Base-by-base conservation (phyloP, 805 yeast genomes). In the Tetrapisispora namnaoensis region DNA sequence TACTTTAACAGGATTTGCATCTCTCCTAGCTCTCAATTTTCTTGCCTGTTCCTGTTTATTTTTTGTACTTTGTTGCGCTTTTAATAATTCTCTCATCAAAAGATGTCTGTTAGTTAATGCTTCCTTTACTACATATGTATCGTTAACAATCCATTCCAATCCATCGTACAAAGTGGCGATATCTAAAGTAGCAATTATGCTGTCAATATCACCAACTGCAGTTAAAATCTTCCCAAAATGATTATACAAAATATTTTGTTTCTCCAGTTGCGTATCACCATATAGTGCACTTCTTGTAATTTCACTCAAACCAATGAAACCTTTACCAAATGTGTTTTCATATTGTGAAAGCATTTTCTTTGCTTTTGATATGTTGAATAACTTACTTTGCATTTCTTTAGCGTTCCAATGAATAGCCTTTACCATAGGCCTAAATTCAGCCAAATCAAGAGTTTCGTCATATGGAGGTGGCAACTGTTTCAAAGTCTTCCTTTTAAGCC, bases 391-490 rank as follows among this genome's bases (percentile, higher is more conserved):
- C 7, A 74, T 61, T n/a, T 72, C 74, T 50, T 75, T 79, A 1
- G 83, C 69, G 22, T 67, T 67, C 46, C 80, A 72, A 63, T 87
- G 86, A 14, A 86, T 73, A 10, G 82, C 74, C 67, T 93, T 93
- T 37, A 90, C 83, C 63, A 83, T 61, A 1, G 99, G 99, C 53
- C 99, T 72, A 64, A 90, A 88, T 45, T 79, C 84, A 0, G 93
- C 89, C 52, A 93, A 73, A 52, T 83, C 93, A 24, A 77, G 74
- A 43, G 80, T 82, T 38, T 87, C 91, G 66, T 91, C 99, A 58
- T 83, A 87, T 0, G 99, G 99, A 1, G 95, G 86, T 39, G 86
- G 83, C 42, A 90, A 75, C 63, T 93, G 99, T 65, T 93, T 93
- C 59, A 93, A 74, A 1, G 98, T 89, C 65, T 86, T 86, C 46